Percentiles rank a stretch among this genome's conserved stretches.
Evolutionary conservation across 1,284 basidiomycete genomes (phyloP).

Genomic region (Cutaneotrichosporon mucoides): DNA sequence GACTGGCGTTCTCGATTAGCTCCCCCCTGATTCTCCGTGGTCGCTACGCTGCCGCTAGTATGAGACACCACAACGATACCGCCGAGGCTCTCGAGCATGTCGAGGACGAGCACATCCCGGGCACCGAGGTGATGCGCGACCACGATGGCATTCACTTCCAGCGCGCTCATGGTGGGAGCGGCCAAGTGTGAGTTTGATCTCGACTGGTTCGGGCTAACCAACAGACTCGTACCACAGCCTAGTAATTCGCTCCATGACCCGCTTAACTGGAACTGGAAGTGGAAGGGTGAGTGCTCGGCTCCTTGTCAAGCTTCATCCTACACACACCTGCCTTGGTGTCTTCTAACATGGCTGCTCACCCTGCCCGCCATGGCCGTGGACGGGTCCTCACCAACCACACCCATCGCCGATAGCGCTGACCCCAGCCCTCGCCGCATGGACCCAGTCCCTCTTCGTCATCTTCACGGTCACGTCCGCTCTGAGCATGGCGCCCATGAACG

Average conservation of each 20-base stretch:
- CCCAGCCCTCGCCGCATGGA: neutral
- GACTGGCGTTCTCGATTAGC: no score
- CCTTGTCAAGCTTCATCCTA: no score
- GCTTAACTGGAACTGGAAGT: slow-evolving; percentile 13
- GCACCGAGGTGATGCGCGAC: slow-evolving; percentile 18
- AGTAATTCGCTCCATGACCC: slow-evolving; percentile 7
- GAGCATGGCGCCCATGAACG: slow-evolving; percentile 15
- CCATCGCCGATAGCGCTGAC: no score
- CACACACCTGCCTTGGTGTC: no score
- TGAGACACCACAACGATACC: neutral
- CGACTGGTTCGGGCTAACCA: neutral
- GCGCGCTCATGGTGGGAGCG: neutral
- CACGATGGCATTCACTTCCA: slow-evolving; percentile 7
- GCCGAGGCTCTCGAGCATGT: neutral
- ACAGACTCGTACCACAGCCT: slow-evolving; percentile 12
- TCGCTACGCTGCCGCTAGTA: no score
- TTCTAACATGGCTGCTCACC: no score
- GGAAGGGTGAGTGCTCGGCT: slow-evolving; percentile 13
- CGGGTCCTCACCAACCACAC: no score
- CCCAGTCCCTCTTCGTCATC: slow-evolving; percentile 11
- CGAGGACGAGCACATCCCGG: slow-evolving; percentile 14
- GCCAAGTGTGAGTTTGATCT: slow-evolving; percentile 1
- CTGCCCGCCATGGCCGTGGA: no score
- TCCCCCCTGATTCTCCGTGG: no score
- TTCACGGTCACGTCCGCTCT: slow-evolving; percentile 9